Percentiles rank a stretch among this genome's conserved stretches.
Evolutionary conservation across 208 protist genomes (phyloP).

Genomic region (Acanthamoeba culbertsoni): DNA sequence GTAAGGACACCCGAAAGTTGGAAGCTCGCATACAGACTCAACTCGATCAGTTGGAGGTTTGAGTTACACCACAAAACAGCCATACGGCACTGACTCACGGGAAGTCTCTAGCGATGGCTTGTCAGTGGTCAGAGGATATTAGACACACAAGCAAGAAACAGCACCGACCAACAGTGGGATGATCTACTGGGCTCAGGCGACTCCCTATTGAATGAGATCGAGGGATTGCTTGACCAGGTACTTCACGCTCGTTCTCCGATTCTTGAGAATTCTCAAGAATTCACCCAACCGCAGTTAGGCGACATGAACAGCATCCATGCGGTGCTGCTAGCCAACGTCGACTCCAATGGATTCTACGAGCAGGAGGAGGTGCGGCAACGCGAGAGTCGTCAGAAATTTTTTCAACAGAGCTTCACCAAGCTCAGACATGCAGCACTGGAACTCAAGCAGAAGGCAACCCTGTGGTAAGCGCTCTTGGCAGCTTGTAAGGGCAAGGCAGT

Average conservation of each 20-base stretch:
- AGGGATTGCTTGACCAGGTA: not conserved
- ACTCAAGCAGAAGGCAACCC: not conserved
- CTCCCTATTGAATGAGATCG: not conserved
- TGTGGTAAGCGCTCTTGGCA: not conserved
- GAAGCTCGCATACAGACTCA: not conserved
- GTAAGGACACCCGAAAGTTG: not conserved
- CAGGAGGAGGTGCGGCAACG: not conserved
- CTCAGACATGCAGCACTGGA: not conserved
- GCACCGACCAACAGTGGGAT: not conserved
- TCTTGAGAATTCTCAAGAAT: not conserved
- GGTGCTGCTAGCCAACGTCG: not conserved
- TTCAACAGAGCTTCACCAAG: not conserved
- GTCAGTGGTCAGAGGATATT: not conserved
- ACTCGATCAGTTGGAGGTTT: not conserved
- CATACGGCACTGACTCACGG: not conserved
- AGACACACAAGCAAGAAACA: not conserved
- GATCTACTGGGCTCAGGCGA: not conserved
- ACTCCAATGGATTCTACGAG: not conserved
- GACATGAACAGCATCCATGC: constrained; percentile 2
- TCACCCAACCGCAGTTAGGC: not conserved
- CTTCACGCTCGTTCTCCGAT: not conserved
- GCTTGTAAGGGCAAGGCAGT: too few relatives aligned
- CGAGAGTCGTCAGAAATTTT: not conserved
- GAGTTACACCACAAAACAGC: not conserved
- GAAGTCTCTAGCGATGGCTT: not conserved